A percentile compares a stretch with the other conserved stretches of the same genome.
Evolutionary conservation across 306 rosid genomes (phyloP).

Genomic region (Fragaria iinumae): DNA sequence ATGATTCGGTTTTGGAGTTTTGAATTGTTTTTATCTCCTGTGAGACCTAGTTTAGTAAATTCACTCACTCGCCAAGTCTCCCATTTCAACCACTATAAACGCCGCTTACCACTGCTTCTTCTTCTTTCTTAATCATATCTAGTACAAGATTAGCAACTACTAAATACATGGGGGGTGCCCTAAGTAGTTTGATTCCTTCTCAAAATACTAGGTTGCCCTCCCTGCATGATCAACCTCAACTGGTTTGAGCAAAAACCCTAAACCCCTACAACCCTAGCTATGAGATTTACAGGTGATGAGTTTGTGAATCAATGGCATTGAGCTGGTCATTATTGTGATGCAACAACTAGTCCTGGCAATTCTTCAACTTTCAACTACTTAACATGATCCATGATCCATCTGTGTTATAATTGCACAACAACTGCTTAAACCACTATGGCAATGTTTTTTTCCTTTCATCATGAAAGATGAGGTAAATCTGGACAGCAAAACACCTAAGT

Average conservation of each 20-base stretch:
- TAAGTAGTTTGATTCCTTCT: not conserved
- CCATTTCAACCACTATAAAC: slow-evolving; percentile 24
- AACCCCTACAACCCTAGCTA: not conserved
- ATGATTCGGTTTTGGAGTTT: slow-evolving; percentile 36
- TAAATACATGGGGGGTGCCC: slow-evolving; percentile 1
- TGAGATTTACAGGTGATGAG: not conserved
- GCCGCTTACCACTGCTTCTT: slow-evolving; percentile 32
- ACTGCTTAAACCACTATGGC: slow-evolving; percentile 1
- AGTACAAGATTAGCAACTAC: not conserved
- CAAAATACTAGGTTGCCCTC: slow-evolving; percentile 17
- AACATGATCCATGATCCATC: slow-evolving; percentile 4
- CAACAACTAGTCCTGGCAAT: not conserved
- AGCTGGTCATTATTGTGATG: slow-evolving; percentile 1
- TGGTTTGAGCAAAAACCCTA: not conserved
- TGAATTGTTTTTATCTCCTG: slow-evolving; percentile 8
- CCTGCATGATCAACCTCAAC: not conserved
- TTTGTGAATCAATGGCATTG: not conserved
- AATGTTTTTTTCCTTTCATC: not conserved
- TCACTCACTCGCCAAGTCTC: not conserved
- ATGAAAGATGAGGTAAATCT: slow-evolving; percentile 4
- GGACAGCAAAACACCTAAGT: not conserved
- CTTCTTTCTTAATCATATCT: not conserved
- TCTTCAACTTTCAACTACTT: slow-evolving; percentile 24
- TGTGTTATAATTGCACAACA: slow-evolving; percentile 6
- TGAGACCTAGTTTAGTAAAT: slow-evolving; percentile 16